A percentile compares a stretch with the other conserved stretches of the same genome.
Conservation (phyloP, 1,284 basidiomycete genomes). For the Volvariella volvacea region DNA sequence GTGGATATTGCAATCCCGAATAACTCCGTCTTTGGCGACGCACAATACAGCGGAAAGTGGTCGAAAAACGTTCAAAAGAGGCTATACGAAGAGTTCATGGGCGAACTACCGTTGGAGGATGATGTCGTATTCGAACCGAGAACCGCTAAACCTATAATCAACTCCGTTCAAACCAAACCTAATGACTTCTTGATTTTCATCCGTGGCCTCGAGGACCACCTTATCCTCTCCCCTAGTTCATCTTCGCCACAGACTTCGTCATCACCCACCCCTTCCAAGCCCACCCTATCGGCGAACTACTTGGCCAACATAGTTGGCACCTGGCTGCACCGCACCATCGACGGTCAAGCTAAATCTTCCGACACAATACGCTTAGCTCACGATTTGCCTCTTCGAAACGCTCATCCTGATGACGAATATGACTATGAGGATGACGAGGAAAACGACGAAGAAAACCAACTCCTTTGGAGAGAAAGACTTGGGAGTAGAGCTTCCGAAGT, state of each 20-base stretch:
- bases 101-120: conserved; percentile 11
- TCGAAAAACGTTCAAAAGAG: conserved; percentile 20
- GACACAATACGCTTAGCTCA: neutral
- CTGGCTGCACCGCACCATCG: too few relatives aligned
- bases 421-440: too few relatives aligned
- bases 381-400: neutral
- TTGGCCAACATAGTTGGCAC: neutral
- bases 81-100: conserved; percentile 20
- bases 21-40: conserved; percentile 15
- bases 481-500: too few relatives aligned
- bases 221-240: too few relatives aligned
- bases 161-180: conserved; percentile 29
- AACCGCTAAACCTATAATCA: conserved; percentile 54
- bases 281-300: neutral
- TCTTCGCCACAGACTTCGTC: neutral
- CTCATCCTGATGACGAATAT: neutral
- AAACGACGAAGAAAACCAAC: too few relatives aligned
- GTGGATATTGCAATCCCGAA: neutral
- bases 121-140: conserved; percentile 28
- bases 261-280: neutral
- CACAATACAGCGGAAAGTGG: conserved; percentile 28
- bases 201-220: neutral
- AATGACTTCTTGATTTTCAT: conserved; percentile 49
- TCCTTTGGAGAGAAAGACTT: too few relatives aligned
- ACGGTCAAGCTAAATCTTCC: neutral